These are phyloP conservation scores for Helotiales sp. DNA, from an alignment of 2,329 filamentous ascomycete genomes.

Conservation along the genomic window DNA sequence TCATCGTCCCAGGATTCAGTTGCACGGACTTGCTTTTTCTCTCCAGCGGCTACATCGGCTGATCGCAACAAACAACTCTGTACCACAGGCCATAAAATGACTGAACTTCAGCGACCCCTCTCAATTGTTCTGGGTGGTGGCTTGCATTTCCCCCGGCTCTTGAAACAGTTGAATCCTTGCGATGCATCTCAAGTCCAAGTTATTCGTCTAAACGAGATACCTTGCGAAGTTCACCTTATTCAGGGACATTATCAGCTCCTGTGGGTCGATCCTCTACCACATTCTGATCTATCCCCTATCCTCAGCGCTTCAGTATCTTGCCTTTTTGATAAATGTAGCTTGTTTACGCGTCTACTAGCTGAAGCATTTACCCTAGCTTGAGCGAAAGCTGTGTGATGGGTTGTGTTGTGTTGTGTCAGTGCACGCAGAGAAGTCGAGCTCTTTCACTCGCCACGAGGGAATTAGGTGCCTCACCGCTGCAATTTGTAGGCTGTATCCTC, in stretches of 20 bases:
- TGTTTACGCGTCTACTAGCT: not conserved
- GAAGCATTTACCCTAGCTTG: no score
- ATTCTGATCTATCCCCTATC: no score
- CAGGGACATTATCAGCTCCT: no score
- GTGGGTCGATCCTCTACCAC: no score
- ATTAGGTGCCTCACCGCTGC: not conserved
- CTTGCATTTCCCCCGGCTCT: no score
- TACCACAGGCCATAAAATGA: not conserved
- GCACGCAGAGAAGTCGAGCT: not conserved
- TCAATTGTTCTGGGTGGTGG: no score
- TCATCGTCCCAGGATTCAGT: not conserved
- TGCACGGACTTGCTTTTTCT: constrained; percentile 6
- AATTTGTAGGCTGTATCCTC: not conserved
- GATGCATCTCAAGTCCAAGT: no score
- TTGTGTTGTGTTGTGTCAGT: not conserved
- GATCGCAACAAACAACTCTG: not conserved
- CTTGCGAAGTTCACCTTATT: no score
- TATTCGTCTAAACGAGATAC: no score
- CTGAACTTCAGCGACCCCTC: not conserved
- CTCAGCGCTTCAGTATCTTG: not conserved
- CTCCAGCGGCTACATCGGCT: constrained; percentile 6
- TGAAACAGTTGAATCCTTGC: no score
- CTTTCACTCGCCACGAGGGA: not conserved
- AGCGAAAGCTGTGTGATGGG: not conserved
- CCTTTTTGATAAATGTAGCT: not conserved